Evolutionary conservation across 139 green algal species (phyloP).

Genomic region (Chlorella sp.): DNA sequence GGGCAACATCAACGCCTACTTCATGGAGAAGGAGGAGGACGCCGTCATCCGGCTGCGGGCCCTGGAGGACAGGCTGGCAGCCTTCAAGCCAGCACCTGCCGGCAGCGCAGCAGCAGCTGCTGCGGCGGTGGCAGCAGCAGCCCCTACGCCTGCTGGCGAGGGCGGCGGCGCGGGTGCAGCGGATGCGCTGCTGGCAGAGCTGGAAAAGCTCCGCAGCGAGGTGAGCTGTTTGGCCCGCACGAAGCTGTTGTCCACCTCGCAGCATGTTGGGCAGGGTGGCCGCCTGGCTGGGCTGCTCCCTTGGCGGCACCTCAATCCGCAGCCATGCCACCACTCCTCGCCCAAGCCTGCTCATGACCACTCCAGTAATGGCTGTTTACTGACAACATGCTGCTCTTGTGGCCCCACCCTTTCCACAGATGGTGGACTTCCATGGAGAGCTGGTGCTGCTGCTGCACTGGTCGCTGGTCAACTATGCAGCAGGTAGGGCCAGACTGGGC

Average conservation of each 20-base stretch:
- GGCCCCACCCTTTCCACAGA: background rate
- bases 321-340: background rate
- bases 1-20: constrained; percentile 73
- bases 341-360: too few relatives aligned
- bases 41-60: constrained; percentile 74
- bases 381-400: too few relatives aligned
- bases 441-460: constrained; percentile 85
- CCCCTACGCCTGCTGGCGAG: too few relatives aligned
- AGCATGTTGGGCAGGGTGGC: background rate
- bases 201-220: constrained; percentile 21
- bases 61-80: constrained; percentile 36
- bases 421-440: constrained; percentile 53
- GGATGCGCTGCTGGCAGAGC: background rate
- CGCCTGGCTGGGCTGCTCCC: background rate
- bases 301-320: background rate
- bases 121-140: too few relatives aligned
- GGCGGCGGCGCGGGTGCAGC: too few relatives aligned
- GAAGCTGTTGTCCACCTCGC: too few relatives aligned
- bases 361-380: too few relatives aligned
- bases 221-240: background rate
- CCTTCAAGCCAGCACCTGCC: too few relatives aligned
- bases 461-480: constrained; percentile 74
- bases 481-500: too few relatives aligned
- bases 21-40: constrained; percentile 84
- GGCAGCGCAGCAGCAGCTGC: too few relatives aligned